phyloP scores from a whole-genome alignment of 164 flowering plant species.

The Protea cynaroides region DNA sequence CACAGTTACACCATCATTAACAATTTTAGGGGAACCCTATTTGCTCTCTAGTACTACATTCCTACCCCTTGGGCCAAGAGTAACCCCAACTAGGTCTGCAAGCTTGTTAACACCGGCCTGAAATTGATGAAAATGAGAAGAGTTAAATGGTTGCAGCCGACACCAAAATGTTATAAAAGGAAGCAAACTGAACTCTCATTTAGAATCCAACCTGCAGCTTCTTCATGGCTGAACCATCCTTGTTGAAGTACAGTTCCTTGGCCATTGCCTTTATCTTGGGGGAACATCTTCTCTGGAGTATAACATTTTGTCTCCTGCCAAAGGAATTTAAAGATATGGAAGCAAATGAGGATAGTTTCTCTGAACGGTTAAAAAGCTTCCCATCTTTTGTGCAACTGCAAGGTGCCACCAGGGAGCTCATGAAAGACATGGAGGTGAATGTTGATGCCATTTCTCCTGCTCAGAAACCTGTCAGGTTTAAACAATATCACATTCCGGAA shows the following conservation, averaged over 20 bases:
- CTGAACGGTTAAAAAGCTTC: slow-evolving; percentile 17
- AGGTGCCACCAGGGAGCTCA: slow-evolving; percentile 40
- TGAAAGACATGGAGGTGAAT: slow-evolving; percentile 32
- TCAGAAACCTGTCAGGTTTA: too few relatives aligned
- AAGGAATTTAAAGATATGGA: slow-evolving; percentile 33
- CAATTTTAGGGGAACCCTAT: slow-evolving; percentile 71
- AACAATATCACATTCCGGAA: too few relatives aligned
- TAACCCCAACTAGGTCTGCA: slow-evolving; percentile 74
- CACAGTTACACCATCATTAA: slow-evolving; percentile 75
- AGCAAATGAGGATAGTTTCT: slow-evolving; percentile 35
- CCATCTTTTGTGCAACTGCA: not conserved
- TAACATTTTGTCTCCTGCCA: slow-evolving; percentile 22
- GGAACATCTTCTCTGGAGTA: slow-evolving; percentile 14
- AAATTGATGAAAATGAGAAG: not conserved
- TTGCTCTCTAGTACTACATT: slow-evolving; percentile 82
- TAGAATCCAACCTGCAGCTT: slow-evolving; percentile 45
- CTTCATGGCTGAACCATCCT: slow-evolving; percentile 65
- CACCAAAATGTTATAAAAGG: not conserved
- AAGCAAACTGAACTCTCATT: not conserved
- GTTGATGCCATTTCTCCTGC: not conserved
- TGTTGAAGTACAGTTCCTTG: slow-evolving; percentile 67
- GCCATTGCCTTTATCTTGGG: slow-evolving; percentile 52
- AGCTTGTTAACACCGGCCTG: slow-evolving; percentile 76
- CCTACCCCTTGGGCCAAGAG: slow-evolving; percentile 78
- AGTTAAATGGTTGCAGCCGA: not conserved